Base-by-base conservation (phyloP, 1,139 yeast genomes). In the Pichia sp. region DNA sequence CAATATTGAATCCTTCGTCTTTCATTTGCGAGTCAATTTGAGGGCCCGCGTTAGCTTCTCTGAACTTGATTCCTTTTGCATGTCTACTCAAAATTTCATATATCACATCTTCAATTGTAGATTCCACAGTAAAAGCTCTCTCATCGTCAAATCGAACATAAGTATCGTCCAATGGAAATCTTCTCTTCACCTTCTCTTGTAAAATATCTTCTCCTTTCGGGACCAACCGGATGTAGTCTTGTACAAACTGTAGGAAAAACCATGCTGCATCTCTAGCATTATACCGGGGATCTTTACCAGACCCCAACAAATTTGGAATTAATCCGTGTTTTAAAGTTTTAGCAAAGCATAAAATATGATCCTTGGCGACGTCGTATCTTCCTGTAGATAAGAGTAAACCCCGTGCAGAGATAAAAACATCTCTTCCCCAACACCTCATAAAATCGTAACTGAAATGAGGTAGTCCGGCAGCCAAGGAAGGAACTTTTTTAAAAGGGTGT, bases 351-450 rank as follows among this genome's bases (percentile, higher is more conserved):
- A 91, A 70, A 56, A 93, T 88, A 65, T 93, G 98, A 46, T 72
- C 69, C 61, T 76, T 83, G 1, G 98, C 98, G 53, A 85, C 93
- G 3, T 85, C 87, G 62, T 67, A 80, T 53, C 98, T 75, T 16
- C 86, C 95, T 0, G 96, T 79, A 1, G 86, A 84, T 41, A 91
- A 70, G 55, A 90, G 71, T 47, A 91, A 74, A 0, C 99, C 99
- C 58, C 96, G 75, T 52, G 87, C 75, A 0, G 96, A 79, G 52
- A 93, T 85, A 65, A 93, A 93, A 2, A 90, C 96, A 70, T 93
- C 99, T 65, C 99, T 79, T 30, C 99, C 99, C 99, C 99, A 93
- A 66, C 97, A 89, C 69, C 99, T 78, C 96, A 91, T 90, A 67
- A 87, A 90, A 60, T 85, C 89, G 54, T 78, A 79, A 64, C 95